Base-by-base conservation (phyloP, 2,329 filamentous ascomycete species). In the Harringtonia aguacate region DNA sequence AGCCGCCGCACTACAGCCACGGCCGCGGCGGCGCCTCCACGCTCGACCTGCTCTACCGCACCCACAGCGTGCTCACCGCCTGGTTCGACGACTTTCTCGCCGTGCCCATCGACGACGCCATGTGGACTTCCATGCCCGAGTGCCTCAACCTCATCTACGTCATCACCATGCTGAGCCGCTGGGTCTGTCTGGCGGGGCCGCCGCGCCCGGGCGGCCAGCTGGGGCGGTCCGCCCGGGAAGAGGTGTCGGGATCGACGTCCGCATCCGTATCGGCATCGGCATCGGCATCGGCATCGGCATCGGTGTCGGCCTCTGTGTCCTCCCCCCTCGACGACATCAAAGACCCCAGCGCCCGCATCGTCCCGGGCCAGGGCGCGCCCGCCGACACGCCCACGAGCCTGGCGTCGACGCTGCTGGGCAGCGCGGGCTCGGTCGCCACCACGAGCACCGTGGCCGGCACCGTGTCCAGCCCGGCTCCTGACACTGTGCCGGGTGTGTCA, bases 31-130 rank as follows among this genome's bases (percentile, higher is more conserved):
- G 7, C 24, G 7, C 24, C 24, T 7, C 24, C 24, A 27, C 24
- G 7, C 59, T 76, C 2, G 70, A 76, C 45, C 58, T 66, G 4
- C 66, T 78, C 10, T 73, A 70, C 48, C 65, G 66, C 21, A 69
- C 70, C 4, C 66, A 68, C 36, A 58, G 61, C 15, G 67, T 72
- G 1, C 53, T 75, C 0, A 66, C 63, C 31, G 54, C 56, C 0
- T 77, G 69, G 58, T 75, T 77, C 39, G 64, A 72, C 3, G 59
- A 59, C 31, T 73, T 71, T 62, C 58, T 70, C 2, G 53, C 60
- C 0, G 55, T 77, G 0, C 66, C 73, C 0, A 56, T 65, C 0
- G 50, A 56, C 0, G 56, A 61, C 4, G 73, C 70, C 44, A 66
- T 67, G 45, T 60, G 63, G 27, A 58, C 73, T 21, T 69, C 73